Conservation (phyloP, 2,329 filamentous ascomycete genomes). For the Botrytis squamosa region DNA sequence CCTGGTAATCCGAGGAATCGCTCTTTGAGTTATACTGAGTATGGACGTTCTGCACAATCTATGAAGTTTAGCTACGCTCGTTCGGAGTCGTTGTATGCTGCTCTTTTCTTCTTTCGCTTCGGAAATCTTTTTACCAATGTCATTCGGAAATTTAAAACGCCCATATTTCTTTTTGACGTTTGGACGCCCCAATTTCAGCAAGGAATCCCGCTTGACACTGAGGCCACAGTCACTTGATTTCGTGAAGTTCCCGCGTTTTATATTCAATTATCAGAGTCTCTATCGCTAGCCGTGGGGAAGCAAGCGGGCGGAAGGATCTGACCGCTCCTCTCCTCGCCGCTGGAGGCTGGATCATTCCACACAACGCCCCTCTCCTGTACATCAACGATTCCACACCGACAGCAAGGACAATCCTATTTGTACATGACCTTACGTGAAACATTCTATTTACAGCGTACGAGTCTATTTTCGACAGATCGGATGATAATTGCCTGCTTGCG, state of each 20-base stretch:
- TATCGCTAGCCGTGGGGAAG: slow-evolving; percentile 12
- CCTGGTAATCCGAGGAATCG: background rate
- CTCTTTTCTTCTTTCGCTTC: background rate
- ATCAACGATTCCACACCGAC: slow-evolving; percentile 13
- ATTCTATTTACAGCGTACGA: background rate
- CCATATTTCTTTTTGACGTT: background rate
- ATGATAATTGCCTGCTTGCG: background rate
- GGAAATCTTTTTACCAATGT: background rate
- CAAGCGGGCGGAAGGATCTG: slow-evolving; percentile 11
- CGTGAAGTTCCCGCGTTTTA: slow-evolving; percentile 16
- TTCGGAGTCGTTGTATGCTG: background rate
- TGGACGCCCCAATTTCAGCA: background rate
- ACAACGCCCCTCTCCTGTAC: slow-evolving; percentile 3
- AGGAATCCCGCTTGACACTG: background rate
- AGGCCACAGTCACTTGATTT: slow-evolving; percentile 14
- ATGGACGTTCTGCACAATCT: background rate
- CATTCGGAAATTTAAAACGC: background rate
- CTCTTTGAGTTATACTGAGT: background rate
- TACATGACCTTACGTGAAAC: slow-evolving; percentile 11
- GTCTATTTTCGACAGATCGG: background rate
- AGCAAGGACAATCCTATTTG: background rate
- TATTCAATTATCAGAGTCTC: background rate
- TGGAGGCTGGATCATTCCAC: background rate
- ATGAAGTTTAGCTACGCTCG: background rate
- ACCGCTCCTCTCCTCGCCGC: slow-evolving; percentile 6